These are phyloP conservation scores for Paraphaeosphaeria minitans DNA, from an alignment of 2,329 filamentous ascomycete species.

Conservation along the genomic window DNA sequence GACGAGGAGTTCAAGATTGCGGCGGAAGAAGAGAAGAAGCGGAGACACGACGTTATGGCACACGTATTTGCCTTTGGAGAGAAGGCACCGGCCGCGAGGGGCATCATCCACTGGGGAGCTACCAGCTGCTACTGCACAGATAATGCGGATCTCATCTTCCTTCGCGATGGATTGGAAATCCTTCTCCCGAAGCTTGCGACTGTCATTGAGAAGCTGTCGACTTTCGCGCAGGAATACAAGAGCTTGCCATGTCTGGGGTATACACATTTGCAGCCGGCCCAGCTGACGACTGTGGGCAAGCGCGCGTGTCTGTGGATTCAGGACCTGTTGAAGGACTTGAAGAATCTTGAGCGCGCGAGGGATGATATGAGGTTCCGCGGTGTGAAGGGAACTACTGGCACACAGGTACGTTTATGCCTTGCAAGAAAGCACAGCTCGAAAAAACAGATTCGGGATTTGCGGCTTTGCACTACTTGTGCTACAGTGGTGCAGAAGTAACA, in stretches of 20 bases:
- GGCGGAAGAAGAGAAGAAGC: conserved; percentile 56
- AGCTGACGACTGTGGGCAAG: conserved; percentile 70
- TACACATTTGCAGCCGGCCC: conserved; percentile 73
- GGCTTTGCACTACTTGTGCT: background rate
- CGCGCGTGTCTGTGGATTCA: conserved; percentile 76
- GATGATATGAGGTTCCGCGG: conserved; percentile 76
- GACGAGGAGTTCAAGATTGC: conserved; percentile 56
- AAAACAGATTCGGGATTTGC: background rate
- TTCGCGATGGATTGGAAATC: conserved; percentile 76
- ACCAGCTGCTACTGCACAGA: conserved; percentile 71
- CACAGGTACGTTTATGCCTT: conserved; percentile 27
- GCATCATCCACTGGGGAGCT: conserved; percentile 76
- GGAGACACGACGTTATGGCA: conserved; percentile 72
- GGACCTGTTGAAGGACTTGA: conserved; percentile 75
- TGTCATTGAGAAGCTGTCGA: conserved; percentile 73
- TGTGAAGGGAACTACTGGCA: conserved; percentile 52
- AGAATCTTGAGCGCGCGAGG: conserved; percentile 72
- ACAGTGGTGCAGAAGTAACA: background rate
- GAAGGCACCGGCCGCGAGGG: conserved; percentile 75
- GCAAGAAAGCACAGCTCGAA: background rate
- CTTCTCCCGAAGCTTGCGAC: conserved; percentile 78
- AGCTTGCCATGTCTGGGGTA: conserved; percentile 74
- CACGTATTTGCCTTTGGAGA: conserved; percentile 74
- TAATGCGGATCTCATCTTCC: conserved; percentile 78
- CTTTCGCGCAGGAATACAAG: conserved; percentile 76